Evolutionary conservation across 108 stramenopile species (phyloP).

Genomic region (Mediolabrus comicus): DNA sequence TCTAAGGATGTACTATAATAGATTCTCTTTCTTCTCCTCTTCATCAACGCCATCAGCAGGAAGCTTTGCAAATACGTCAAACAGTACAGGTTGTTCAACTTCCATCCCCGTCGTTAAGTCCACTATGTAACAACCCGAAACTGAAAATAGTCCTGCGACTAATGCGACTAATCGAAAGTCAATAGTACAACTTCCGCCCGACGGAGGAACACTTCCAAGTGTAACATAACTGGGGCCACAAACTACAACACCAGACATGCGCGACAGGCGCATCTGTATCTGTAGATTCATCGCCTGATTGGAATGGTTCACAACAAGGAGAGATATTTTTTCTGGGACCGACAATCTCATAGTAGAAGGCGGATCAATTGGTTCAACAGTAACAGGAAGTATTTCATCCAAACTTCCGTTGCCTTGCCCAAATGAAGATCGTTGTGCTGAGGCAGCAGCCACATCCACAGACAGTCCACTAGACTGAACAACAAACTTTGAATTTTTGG

Average conservation of each 20-base stretch:
- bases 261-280: constrained; percentile 67
- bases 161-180: constrained; percentile 60
- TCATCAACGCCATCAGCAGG: constrained; percentile 20
- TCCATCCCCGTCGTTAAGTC: constrained; percentile 66
- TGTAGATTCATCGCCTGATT: constrained; percentile 62
- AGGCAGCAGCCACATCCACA: constrained; percentile 74
- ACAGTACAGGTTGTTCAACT: constrained; percentile 72
- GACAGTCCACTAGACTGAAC: constrained; percentile 72
- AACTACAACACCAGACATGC: constrained; percentile 73
- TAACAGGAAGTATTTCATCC: constrained; percentile 67
- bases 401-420: constrained; percentile 26
- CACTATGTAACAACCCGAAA: constrained; percentile 71
- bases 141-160: constrained; percentile 56
- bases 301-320: constrained; percentile 82
- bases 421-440: constrained; percentile 47
- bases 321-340: constrained; percentile 46
- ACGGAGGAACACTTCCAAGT: constrained; percentile 55
- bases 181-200: constrained; percentile 64
- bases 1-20: not conserved
- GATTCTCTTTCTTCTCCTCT: constrained; percentile 16
- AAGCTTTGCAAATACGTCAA: constrained; percentile 65
- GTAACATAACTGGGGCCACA: constrained; percentile 72
- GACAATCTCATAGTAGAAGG: constrained; percentile 54
- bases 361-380: constrained; percentile 83
- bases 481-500: constrained; percentile 52